phyloP scores from a whole-genome alignment of 306 rosid species.

The Dicorynia guianensis region DNA sequence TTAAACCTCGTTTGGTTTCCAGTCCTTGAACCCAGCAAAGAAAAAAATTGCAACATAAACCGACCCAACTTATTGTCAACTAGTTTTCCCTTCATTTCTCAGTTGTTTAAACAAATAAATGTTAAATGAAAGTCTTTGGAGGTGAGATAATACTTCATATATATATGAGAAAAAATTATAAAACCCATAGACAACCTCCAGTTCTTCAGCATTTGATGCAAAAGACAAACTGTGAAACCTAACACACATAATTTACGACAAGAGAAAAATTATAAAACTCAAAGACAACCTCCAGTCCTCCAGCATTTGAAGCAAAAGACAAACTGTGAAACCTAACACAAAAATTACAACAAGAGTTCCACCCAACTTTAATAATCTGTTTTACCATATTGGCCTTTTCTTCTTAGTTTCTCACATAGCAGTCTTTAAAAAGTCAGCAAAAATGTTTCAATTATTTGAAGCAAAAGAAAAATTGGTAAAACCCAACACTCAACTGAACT shows the following conservation, averaged over 20 bases:
- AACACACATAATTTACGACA: too few relatives aligned
- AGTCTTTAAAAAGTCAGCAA: not conserved
- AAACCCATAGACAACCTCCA: slow-evolving; percentile 16
- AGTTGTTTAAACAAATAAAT: slow-evolving; percentile 6
- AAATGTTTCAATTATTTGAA: not conserved
- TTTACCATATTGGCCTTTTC: not conserved
- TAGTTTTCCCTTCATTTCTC: not conserved
- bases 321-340: slow-evolving; percentile 22
- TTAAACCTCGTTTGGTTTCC: not conserved
- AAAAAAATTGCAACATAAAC: slow-evolving; percentile 24
- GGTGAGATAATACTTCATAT: not conserved
- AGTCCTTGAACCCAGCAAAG: slow-evolving; percentile 17
- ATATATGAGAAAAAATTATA: not conserved
- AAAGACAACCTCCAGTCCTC: slow-evolving; percentile 25
- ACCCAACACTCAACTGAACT: slow-evolving; percentile 9
- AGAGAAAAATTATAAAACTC: not conserved
- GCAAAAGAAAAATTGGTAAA: not conserved
- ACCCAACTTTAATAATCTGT: not conserved
- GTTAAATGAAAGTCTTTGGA: not conserved
- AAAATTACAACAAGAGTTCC: not conserved
- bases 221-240: slow-evolving; percentile 16
- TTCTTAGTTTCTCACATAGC: not conserved
- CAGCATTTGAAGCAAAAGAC: slow-evolving; percentile 13
- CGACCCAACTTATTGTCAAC: not conserved
- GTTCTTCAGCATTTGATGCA: slow-evolving; percentile 17